Evolutionary conservation across 306 rosid species (phyloP).

Genomic region (Begonia fuchsioides): DNA sequence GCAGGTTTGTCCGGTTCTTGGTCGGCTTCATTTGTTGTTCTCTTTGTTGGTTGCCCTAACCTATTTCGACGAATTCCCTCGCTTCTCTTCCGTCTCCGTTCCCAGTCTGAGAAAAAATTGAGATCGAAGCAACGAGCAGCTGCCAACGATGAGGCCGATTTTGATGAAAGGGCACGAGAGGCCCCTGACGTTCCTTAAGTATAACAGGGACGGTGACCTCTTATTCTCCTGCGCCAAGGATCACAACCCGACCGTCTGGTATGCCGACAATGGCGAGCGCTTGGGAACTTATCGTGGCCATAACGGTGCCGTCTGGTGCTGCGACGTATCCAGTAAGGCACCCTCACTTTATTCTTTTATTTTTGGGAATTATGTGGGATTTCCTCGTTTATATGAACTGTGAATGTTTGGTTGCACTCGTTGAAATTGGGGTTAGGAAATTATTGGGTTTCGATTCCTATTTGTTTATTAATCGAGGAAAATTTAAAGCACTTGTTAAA

Average conservation of each 20-base stretch:
- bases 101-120: too few relatives aligned
- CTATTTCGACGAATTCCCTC: too few relatives aligned
- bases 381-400: background rate
- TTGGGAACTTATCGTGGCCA: constrained; percentile 82
- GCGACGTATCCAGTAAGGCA: constrained; percentile 65
- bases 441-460: too few relatives aligned
- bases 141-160: constrained; percentile 62
- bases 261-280: constrained; percentile 95
- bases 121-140: too few relatives aligned
- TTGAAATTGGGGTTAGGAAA: too few relatives aligned
- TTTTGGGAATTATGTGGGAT: background rate
- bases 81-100: too few relatives aligned
- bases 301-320: constrained; percentile 95
- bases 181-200: constrained; percentile 80
- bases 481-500: too few relatives aligned
- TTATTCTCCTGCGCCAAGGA: constrained; percentile 87
- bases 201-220: constrained; percentile 82
- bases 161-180: constrained; percentile 97
- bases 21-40: too few relatives aligned
- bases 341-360: background rate
- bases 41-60: too few relatives aligned
- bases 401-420: too few relatives aligned
- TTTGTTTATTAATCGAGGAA: too few relatives aligned
- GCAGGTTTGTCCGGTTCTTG: too few relatives aligned
- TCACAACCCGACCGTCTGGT: constrained; percentile 82